Base-by-base conservation (phyloP, 1,284 basidiomycete genomes). In the Cutaneotrichosporon mucoides region DNA sequence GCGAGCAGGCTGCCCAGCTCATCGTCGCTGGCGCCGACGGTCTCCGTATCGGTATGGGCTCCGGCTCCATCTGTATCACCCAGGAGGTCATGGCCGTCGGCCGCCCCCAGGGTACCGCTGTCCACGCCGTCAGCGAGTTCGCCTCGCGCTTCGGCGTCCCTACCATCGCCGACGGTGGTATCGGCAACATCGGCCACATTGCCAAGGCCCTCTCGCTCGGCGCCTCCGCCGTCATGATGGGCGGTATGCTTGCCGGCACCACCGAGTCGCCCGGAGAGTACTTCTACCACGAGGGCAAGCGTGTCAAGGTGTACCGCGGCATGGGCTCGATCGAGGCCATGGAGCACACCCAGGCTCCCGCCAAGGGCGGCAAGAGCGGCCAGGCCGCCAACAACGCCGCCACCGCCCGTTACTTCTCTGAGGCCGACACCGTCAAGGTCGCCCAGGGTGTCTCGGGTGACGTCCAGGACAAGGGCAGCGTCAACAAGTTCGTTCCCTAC, bases 41-140 rank as follows among this genome's bases (percentile, higher is more conserved):
- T 43, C 84, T 99, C 9, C 89, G 92, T 50, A 84, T 99, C 46
- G 96, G 95, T 56, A 99, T 99, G 95, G 95, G 95, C 53, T 92
- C 88, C 12, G 95, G 95, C 15, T 96, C 92, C 10, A 99, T 99
- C 74, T 99, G 95, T 77, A 99, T 99, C 79, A 99, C 95, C 5
- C 95, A 99, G 79, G 95, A 99, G 77, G 91, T 99, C 70, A 99
- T 98, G 90, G 95, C 96, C n/a, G 95, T 98, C 57, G 96, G 95
- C 37, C 87, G 95, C 40, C 96, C 95, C 1, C 95, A 99, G 79
- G 95, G 94, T 10, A 96, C 94, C 0, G 95, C 96, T 11, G 93
- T 99, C 11, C 89, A 90, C 77, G 88, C 91, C 48, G 95, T 99
- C 11, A 86, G 94, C 34, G 92, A 99, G 81, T 98, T 98, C 71